phyloP scores from a whole-genome alignment of 768 basidiomycete genomes.

The Leccinellum rugosiceps region DNA sequence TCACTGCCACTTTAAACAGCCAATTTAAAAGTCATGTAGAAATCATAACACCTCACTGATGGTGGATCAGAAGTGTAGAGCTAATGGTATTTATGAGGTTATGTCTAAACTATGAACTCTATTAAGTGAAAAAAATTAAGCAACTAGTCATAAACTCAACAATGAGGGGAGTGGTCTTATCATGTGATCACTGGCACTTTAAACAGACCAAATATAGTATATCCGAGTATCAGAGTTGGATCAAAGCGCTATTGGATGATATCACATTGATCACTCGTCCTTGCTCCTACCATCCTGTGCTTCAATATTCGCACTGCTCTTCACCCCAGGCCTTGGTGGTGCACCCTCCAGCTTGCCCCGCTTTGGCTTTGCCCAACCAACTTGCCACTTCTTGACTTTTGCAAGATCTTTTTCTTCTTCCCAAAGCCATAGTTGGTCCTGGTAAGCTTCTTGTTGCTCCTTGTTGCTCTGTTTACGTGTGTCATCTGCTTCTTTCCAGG shows the following conservation, averaged over 20 bases:
- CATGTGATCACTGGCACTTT: not conserved
- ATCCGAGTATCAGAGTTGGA: not conserved
- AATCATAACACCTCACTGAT: not conserved
- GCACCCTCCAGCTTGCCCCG: not conserved
- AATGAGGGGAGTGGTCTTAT: not conserved
- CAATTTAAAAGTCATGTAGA: not conserved
- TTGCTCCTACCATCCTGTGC: not conserved
- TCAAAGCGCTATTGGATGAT: not conserved
- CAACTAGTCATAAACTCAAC: not conserved
- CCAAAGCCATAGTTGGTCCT: not conserved
- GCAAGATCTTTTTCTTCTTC: not conserved
- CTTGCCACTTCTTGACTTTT: not conserved
- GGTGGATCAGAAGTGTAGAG: not conserved
- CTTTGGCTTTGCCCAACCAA: not conserved
- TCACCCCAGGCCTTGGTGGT: not conserved
- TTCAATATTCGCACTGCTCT: not conserved
- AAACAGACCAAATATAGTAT: not conserved
- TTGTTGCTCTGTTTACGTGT: not conserved
- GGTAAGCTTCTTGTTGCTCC: not conserved
- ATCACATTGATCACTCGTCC: not conserved
- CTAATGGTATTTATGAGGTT: not conserved
- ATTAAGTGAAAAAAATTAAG: not conserved
- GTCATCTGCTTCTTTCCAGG: conserved; percentile 20
- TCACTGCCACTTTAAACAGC: not conserved
- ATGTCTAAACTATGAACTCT: not conserved